Percentiles rank a stretch among this genome's conserved stretches.
phyloP scores from a whole-genome alignment of 2,329 filamentous ascomycete genomes.

The Talaromyces sp. region DNA sequence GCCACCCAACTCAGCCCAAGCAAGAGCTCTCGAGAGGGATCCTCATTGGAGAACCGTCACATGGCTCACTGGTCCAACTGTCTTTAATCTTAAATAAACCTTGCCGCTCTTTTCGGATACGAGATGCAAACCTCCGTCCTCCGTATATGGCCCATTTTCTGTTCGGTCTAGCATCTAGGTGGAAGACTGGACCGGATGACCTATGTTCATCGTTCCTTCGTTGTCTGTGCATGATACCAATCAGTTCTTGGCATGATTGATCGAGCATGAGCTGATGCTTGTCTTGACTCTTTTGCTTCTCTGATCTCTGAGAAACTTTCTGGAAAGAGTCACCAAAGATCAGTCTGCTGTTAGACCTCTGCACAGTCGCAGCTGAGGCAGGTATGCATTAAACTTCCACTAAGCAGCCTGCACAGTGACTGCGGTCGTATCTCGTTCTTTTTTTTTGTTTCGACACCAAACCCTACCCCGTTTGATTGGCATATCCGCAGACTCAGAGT shows the following conservation, averaged over 20 bases:
- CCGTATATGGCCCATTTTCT: neutral
- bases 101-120: slow-evolving; percentile 8
- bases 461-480: neutral
- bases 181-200: neutral
- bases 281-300: neutral
- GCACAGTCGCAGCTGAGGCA: neutral
- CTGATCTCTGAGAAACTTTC: neutral
- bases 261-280: neutral
- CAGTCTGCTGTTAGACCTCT: too few relatives aligned
- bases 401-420: neutral
- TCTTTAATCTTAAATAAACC: neutral
- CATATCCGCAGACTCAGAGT: neutral
- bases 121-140: slow-evolving; percentile 4
- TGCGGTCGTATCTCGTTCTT: neutral
- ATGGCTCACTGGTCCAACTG: neutral
- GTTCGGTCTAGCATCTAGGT: neutral
- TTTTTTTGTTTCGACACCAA: neutral
- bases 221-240: neutral
- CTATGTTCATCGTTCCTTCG: too few relatives aligned
- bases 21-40: neutral
- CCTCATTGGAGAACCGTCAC: neutral
- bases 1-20: neutral
- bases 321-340: neutral
- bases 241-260: neutral
- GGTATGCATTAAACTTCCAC: neutral